These are phyloP conservation scores for Acer yangbiense DNA, from an alignment of 345 rosid species.

Conservation along the genomic window DNA sequence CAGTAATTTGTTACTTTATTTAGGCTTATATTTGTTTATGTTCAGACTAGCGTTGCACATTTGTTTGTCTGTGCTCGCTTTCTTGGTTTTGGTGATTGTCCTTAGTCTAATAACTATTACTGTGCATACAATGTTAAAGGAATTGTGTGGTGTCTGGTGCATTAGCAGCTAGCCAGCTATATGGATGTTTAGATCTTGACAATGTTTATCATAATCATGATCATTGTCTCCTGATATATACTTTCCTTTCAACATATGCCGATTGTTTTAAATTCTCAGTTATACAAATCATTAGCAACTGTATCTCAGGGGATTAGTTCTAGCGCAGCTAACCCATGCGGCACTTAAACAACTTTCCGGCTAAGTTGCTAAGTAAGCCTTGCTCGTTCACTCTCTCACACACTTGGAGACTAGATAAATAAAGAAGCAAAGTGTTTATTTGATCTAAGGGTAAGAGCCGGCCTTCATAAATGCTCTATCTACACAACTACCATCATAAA, in stretches of 20 bases:
- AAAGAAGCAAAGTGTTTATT: too few relatives aligned
- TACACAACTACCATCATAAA: too few relatives aligned
- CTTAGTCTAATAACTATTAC: neutral
- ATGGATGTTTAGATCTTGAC: neutral
- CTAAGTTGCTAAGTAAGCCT: too few relatives aligned
- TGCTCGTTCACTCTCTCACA: too few relatives aligned
- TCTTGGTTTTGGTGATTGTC: neutral
- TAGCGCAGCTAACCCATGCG: too few relatives aligned
- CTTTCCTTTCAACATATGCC: neutral
- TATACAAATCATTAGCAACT: neutral
- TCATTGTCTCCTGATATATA: neutral
- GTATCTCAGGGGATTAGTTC: too few relatives aligned
- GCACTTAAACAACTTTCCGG: too few relatives aligned
- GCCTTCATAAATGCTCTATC: too few relatives aligned
- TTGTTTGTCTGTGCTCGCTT: neutral
- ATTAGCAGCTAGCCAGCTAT: neutral
- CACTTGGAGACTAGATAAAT: too few relatives aligned
- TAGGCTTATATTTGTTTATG: neutral
- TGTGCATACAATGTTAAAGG: neutral
- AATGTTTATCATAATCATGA: neutral
- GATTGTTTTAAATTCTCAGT: neutral
- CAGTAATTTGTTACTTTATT: constrained; percentile 17
- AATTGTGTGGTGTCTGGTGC: neutral
- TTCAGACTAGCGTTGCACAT: neutral
- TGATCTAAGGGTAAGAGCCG: too few relatives aligned